Evolutionary conservation across 805 yeast genomes (phyloP), one percentile per base, ranked within the genome.

Genomic region (Kodamaea kakaduensis): DNA sequence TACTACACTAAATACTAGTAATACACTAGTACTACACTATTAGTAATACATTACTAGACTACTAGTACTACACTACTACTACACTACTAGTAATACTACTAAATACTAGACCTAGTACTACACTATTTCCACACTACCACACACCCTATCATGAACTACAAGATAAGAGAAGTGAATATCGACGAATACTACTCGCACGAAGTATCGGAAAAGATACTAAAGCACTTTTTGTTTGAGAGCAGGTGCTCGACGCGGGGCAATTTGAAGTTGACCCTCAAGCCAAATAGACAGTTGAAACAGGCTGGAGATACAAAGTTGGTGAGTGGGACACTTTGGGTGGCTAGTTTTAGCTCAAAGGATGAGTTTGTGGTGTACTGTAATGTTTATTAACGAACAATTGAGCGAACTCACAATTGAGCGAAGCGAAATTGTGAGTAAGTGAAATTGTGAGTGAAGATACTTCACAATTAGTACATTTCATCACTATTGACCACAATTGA

Each of bases 351-450:
- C 24, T 28, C 22, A 17, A 12, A 14, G 10, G 38, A 34, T 14
- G 38, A 34, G 30, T 34, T 34, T 34, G 38, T 34, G 12, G 38
- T 34, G 9, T 29, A 34, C 28, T 34, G 38, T 21, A 34, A 24
- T 29, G 38, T 34, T 10, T 34, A n/a, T n/a, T n/a, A n/a, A n/a
- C n/a, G n/a, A n/a, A n/a, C n/a, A n/a, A n/a, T n/a, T n/a, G n/a
- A n/a, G n/a, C n/a, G n/a, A n/a, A n/a, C n/a, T n/a, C n/a, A n/a
- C n/a, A n/a, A n/a, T n/a, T n/a, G n/a, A n/a, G n/a, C n/a, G n/a
- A n/a, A n/a, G n/a, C n/a, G n/a, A n/a, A n/a, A n/a, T n/a, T n/a
- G n/a, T n/a, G n/a, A n/a, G n/a, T n/a, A n/a, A n/a, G n/a, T n/a
- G n/a, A n/a, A n/a, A n/a, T n/a, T n/a, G n/a, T n/a, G n/a, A n/a